Conservation (phyloP, 2,329 filamentous ascomycete species). For the Magnaporthiopsis poae region DNA sequence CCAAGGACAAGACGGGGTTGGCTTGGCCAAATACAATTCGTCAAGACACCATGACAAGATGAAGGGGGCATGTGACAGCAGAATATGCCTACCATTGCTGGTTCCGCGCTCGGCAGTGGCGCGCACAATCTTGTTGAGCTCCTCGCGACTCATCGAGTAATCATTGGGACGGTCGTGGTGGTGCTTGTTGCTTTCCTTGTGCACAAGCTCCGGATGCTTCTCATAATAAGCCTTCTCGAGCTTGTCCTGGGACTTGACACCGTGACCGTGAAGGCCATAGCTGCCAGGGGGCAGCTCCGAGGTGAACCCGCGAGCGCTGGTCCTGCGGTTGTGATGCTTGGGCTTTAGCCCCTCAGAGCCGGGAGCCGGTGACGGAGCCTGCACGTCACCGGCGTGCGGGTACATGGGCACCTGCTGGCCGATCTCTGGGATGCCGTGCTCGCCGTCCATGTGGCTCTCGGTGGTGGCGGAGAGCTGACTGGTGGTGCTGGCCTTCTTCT, state of each 20-base stretch:
- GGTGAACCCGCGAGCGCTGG: constrained; percentile 60
- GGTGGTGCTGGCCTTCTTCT: constrained; percentile 51
- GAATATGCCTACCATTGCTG: constrained; percentile 36
- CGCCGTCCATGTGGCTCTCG: constrained; percentile 52
- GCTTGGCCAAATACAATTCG: constrained; percentile 36
- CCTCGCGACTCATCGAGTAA: constrained; percentile 79
- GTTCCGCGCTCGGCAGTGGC: constrained; percentile 50
- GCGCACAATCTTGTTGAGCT: constrained; percentile 81
- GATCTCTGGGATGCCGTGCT: constrained; percentile 85
- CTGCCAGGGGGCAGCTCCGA: constrained; percentile 67
- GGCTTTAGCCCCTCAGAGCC: constrained; percentile 25
- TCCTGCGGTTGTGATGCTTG: constrained; percentile 58
- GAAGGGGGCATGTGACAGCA: no score
- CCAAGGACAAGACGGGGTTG: not conserved
- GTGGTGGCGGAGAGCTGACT: constrained; percentile 39
- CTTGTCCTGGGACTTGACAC: constrained; percentile 62
- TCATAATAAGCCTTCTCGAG: constrained; percentile 78
- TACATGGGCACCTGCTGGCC: constrained; percentile 91
- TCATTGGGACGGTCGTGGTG: constrained; percentile 52
- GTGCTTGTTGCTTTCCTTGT: constrained; percentile 58
- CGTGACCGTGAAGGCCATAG: constrained; percentile 87
- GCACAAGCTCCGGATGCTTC: constrained; percentile 74
- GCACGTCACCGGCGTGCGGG: constrained; percentile 83
- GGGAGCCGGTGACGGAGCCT: constrained; percentile 77
- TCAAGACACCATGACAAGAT: not conserved